phyloP scores from a whole-genome alignment of 768 basidiomycete species.

The Agrocybe chaxingu region DNA sequence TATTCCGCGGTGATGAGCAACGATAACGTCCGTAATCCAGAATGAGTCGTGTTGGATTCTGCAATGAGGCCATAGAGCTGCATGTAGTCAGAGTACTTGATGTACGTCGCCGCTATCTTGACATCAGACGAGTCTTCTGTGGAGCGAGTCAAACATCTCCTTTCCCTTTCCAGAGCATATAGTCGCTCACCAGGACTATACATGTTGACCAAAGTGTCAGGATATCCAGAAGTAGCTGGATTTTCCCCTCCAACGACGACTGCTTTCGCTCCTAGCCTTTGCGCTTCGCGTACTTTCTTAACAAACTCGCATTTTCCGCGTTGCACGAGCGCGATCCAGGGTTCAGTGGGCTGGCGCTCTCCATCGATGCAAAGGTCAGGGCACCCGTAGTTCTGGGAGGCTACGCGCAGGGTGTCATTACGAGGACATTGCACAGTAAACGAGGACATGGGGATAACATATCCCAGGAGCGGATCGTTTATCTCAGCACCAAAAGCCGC shows the following conservation, averaged over 20 bases:
- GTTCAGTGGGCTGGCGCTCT: conserved; percentile 57
- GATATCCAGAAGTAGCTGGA: conserved; percentile 58
- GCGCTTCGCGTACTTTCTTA: conserved; percentile 77
- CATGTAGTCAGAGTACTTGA: conserved; percentile 79
- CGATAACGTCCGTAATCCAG: conserved; percentile 71
- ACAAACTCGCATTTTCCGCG: conserved; percentile 89
- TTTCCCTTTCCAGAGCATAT: not conserved
- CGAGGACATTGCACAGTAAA: conserved; percentile 53
- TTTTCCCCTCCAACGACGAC: conserved; percentile 90
- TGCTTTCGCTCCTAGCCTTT: conserved; percentile 74
- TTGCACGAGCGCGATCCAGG: conserved; percentile 91
- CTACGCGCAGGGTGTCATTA: conserved; percentile 20
- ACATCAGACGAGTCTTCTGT: conserved; percentile 85
- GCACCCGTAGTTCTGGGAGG: conserved; percentile 55
- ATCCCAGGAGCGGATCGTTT: conserved; percentile 62
- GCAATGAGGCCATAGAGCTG: conserved; percentile 67
- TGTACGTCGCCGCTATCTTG: conserved; percentile 81
- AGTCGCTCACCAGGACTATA: conserved; percentile 74
- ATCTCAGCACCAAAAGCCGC: conserved; percentile 80
- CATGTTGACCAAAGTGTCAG: conserved; percentile 85
- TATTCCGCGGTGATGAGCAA: conserved; percentile 76
- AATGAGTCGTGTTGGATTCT: conserved; percentile 75
- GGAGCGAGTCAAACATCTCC: conserved; percentile 7
- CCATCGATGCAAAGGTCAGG: conserved; percentile 63
- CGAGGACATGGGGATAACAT: conserved; percentile 68